These are phyloP conservation scores for Alternaria alternata DNA, from an alignment of 2,329 filamentous ascomycete species.

Conservation along the genomic window DNA sequence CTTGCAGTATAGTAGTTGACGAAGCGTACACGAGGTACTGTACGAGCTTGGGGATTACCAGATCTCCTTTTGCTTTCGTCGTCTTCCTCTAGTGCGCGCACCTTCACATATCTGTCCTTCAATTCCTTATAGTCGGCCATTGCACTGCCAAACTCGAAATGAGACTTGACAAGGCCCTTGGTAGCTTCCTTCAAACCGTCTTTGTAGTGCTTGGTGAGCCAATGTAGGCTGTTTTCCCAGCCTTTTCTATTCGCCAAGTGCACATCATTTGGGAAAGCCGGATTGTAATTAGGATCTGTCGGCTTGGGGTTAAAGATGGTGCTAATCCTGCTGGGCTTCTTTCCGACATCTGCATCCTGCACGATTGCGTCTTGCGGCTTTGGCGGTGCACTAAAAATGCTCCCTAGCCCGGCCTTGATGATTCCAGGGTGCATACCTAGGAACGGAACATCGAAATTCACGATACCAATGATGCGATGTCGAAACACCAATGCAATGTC, in stretches of 20 bases:
- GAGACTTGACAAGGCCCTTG: conserved; percentile 76
- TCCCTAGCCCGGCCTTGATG: conserved; percentile 80
- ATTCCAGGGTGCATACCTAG: conserved; percentile 90
- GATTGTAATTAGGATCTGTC: conserved; percentile 73
- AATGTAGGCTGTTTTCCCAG: conserved; percentile 73
- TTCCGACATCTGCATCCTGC: conserved; percentile 20
- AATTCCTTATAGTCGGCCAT: conserved; percentile 79
- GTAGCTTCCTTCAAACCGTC: conserved; percentile 75
- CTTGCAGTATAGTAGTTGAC: conserved; percentile 92
- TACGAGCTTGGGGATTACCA: conserved; percentile 37
- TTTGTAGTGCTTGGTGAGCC: conserved; percentile 79
- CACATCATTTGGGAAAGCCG: conserved; percentile 77
- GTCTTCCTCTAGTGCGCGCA: conserved; percentile 77
- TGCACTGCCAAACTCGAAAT: conserved; percentile 83
- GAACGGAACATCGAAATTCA: conserved; percentile 87
- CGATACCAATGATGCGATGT: conserved; percentile 79
- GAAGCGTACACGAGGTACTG: conserved; percentile 71
- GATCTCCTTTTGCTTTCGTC: conserved; percentile 55
- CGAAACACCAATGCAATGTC: conserved; percentile 79
- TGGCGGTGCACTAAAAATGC: conserved; percentile 69
- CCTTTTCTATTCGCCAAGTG: conserved; percentile 73
- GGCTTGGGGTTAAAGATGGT: conserved; percentile 51
- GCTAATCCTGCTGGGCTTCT: conserved; percentile 42
- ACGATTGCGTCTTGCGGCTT: conserved; percentile 36
- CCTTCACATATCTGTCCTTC: conserved; percentile 71